A percentile compares a stretch with the other conserved stretches of the same genome.
Conservation (phyloP, 345 rosid species). For the Eucalyptus lansdowneana region DNA sequence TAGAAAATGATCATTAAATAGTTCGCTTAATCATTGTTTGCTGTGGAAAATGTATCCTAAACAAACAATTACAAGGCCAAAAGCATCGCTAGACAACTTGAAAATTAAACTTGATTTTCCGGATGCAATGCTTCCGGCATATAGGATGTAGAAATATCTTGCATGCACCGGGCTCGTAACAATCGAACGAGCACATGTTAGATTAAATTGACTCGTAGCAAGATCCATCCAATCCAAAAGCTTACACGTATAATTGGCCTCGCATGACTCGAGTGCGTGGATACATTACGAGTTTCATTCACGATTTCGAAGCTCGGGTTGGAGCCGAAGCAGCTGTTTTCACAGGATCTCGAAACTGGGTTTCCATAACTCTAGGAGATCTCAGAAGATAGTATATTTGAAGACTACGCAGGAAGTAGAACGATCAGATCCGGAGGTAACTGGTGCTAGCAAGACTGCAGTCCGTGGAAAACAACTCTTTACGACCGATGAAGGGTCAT, state of each 20-base stretch:
- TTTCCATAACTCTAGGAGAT: not conserved
- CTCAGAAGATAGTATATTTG: not conserved
- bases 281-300: not conserved
- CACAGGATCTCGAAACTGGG: not conserved
- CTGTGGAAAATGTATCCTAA: not conserved
- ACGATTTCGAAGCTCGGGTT: not conserved
- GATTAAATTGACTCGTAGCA: not conserved
- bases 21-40: not conserved
- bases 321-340: not conserved
- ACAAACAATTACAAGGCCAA: not conserved
- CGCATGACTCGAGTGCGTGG: rapidly evolving
- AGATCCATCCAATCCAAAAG: not conserved
- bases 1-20: not conserved
- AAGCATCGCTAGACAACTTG: not conserved
- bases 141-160: not conserved
- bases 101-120: not conserved
- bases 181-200: not conserved
- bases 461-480: not conserved
- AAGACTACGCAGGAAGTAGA: not conserved
- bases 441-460: not conserved
- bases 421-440: not conserved
- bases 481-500: not conserved
- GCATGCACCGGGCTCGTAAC: not conserved
- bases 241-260: not conserved
- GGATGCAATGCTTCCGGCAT: not conserved